Evolutionary conservation across 2,329 filamentous ascomycete species (phyloP).

Genomic region (Fusarium sp.): DNA sequence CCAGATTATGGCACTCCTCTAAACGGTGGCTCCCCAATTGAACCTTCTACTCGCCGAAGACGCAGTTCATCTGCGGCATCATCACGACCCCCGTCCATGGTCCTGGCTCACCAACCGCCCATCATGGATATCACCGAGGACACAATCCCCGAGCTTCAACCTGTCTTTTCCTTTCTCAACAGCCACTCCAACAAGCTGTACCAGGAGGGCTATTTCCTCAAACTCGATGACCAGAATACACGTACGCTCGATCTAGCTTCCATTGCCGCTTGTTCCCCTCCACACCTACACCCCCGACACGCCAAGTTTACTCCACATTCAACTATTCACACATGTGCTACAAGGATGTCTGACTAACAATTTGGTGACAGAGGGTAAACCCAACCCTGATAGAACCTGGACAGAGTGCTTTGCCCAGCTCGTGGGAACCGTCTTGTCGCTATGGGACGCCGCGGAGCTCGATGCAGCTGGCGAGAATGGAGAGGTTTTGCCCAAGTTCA

Average conservation of each 20-base stretch:
- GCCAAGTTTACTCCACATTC: slow-evolving; percentile 22
- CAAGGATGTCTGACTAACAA: slow-evolving; percentile 35
- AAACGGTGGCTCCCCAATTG: slow-evolving; percentile 56
- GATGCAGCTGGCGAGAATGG: slow-evolving; percentile 87
- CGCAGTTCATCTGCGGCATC: slow-evolving; percentile 53
- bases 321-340: slow-evolving; percentile 9
- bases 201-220: slow-evolving; percentile 97
- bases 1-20: slow-evolving; percentile 57
- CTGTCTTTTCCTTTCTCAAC: slow-evolving; percentile 93
- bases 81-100: slow-evolving; percentile 83
- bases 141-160: slow-evolving; percentile 91
- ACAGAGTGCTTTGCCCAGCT: slow-evolving; percentile 97
- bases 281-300: slow-evolving; percentile 20
- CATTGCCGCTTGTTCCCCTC: slow-evolving; percentile 41
- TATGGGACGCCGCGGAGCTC: slow-evolving; percentile 94
- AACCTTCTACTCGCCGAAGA: slow-evolving; percentile 57
- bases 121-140: slow-evolving; percentile 87
- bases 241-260: slow-evolving; percentile 65
- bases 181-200: slow-evolving; percentile 97
- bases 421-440: slow-evolving; percentile 90
- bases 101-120: slow-evolving; percentile 85
- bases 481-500: slow-evolving; percentile 89
- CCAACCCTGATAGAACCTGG: slow-evolving; percentile 89
- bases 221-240: slow-evolving; percentile 92
- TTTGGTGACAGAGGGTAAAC: slow-evolving; percentile 76